These are phyloP conservation scores for Trichosporon coremiiforme DNA, from an alignment of 1,284 basidiomycete genomes.

Conservation along the genomic window DNA sequence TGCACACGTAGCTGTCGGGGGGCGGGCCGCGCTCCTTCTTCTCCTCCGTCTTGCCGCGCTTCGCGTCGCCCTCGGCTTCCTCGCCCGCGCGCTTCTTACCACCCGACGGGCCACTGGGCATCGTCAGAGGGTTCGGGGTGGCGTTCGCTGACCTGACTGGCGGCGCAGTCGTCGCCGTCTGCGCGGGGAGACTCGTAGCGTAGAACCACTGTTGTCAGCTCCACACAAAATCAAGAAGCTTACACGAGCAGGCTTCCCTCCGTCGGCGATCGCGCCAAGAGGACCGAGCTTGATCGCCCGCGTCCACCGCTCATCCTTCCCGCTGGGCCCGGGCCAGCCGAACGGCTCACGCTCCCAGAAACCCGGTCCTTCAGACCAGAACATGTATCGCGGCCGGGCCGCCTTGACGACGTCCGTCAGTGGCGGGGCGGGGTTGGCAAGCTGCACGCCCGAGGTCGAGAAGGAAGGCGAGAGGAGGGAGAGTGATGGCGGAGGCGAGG, in stretches of 20 bases:
- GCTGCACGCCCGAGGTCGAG: constrained; percentile 57
- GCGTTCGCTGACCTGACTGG: constrained; percentile 45
- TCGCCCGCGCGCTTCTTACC: constrained; percentile 65
- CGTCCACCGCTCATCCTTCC: constrained; percentile 63
- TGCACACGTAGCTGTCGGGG: constrained; percentile 82
- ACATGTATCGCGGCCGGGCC: constrained; percentile 51
- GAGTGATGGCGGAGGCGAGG: constrained; percentile 73
- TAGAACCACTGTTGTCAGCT: constrained; percentile 67
- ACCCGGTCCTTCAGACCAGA: constrained; percentile 61
- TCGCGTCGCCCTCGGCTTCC: constrained; percentile 53
- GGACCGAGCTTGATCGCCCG: constrained; percentile 81
- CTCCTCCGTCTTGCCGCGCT: constrained; percentile 46
- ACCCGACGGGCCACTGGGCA: constrained; percentile 24
- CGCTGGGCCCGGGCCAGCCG: constrained; percentile 70
- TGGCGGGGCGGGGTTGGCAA: constrained; percentile 61
- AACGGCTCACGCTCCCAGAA: constrained; percentile 95
- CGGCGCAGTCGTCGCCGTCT: constrained; percentile 46
- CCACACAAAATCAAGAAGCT: constrained; percentile 36
- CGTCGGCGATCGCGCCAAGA: constrained; percentile 67
- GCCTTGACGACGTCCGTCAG: constrained; percentile 67
- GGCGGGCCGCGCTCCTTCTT: constrained; percentile 56
- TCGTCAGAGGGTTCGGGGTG: constrained; percentile 48
- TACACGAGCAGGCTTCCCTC: constrained; percentile 79
- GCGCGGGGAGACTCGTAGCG: constrained; percentile 67
- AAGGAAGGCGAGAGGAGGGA: constrained; percentile 66